A percentile compares a stretch with the other conserved stretches of the same genome.
phyloP scores from a whole-genome alignment of 2,329 filamentous ascomycete genomes.

The Leptoxyphium fumago region DNA sequence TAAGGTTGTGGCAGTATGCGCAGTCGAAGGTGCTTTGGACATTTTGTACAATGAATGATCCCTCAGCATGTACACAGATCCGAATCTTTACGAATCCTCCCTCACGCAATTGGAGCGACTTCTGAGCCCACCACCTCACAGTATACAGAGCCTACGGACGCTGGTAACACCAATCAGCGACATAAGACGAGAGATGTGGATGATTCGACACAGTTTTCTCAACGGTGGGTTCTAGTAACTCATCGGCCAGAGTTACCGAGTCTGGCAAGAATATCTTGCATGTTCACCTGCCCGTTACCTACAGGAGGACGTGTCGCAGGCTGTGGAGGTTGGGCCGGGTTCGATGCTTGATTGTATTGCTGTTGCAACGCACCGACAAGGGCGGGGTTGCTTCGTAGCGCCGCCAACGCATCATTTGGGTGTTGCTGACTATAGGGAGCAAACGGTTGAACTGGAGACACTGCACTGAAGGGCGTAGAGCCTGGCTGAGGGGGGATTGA shows the following conservation, averaged over 20 bases:
- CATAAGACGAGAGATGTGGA: too few relatives aligned
- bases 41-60: too few relatives aligned
- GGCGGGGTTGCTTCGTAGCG: constrained; percentile 12
- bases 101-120: too few relatives aligned
- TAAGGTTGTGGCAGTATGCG: too few relatives aligned
- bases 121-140: too few relatives aligned
- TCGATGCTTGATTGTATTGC: constrained; percentile 3
- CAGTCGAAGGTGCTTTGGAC: too few relatives aligned
- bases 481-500: constrained; percentile 4
- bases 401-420: constrained; percentile 18
- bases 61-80: too few relatives aligned
- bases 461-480: constrained; percentile 9
- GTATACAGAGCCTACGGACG: too few relatives aligned
- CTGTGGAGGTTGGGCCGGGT: constrained; percentile 14
- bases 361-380: constrained; percentile 17
- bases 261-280: constrained; percentile 63
- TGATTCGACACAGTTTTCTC: too few relatives aligned
- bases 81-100: too few relatives aligned
- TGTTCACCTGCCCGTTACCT: constrained; percentile 26
- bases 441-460: constrained; percentile 13
- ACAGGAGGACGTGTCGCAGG: constrained; percentile 11
- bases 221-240: neutral
- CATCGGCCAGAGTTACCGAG: constrained; percentile 34
- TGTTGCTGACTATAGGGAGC: constrained; percentile 17
- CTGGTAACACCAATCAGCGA: too few relatives aligned